Evolutionary conservation across 352 stramenopile species (phyloP).

Genomic region (Pythium rishiriense): DNA sequence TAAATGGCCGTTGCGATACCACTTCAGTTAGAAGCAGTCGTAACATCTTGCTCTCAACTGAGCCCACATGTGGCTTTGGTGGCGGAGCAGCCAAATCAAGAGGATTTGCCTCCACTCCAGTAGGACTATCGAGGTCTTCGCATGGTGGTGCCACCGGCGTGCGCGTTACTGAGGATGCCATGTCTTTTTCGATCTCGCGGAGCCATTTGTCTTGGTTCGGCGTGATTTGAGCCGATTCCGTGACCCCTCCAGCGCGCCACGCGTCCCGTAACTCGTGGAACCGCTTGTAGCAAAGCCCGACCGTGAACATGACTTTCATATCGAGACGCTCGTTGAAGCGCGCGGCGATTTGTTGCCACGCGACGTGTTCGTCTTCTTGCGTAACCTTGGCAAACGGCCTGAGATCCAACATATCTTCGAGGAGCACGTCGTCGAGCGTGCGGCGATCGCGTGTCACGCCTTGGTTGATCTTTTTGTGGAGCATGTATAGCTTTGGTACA

Average conservation of each 20-base stretch:
- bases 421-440: not conserved
- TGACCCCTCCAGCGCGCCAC: not conserved
- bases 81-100: too few species aligned
- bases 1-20: too few species aligned
- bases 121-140: too few species aligned
- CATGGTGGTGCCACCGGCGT: too few species aligned
- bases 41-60: too few species aligned
- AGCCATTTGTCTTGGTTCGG: not conserved
- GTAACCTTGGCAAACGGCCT: not conserved
- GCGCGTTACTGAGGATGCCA: too few species aligned
- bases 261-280: not conserved
- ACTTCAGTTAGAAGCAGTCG: too few species aligned
- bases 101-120: too few species aligned
- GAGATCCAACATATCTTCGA: not conserved
- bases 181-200: not conserved
- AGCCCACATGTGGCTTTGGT: too few species aligned
- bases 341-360: not conserved
- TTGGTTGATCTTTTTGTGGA: not conserved
- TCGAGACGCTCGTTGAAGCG: not conserved
- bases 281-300: not conserved
- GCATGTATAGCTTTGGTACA: not conserved
- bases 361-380: not conserved
- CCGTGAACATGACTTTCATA: not conserved
- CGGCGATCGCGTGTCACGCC: too few species aligned
- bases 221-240: not conserved